phyloP scores from a whole-genome alignment of 2,329 filamentous ascomycete species.

The Mycosphaerella sp. region DNA sequence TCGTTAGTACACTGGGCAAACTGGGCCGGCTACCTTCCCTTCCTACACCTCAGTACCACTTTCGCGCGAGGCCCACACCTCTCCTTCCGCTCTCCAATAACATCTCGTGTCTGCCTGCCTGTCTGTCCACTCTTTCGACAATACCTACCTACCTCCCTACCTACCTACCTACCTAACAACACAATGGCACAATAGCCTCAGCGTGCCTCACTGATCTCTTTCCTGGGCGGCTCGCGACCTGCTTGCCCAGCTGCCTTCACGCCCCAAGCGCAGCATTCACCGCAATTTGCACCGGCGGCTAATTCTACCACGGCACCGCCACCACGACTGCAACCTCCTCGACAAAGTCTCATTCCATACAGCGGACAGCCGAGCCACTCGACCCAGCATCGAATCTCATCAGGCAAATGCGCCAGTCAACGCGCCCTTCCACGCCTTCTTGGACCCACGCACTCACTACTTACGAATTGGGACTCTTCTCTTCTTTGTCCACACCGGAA shows the following conservation, averaged over 20 bases:
- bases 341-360: background rate
- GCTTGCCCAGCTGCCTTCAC: too few relatives aligned
- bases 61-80: constrained; percentile 2
- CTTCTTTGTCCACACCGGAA: background rate
- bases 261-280: constrained; percentile 3
- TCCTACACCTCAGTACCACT: background rate
- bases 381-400: constrained; percentile 1
- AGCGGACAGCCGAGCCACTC: background rate
- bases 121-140: background rate
- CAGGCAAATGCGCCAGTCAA: constrained; percentile 3
- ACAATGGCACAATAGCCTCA: constrained; percentile 5
- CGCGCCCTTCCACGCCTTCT: background rate
- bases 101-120: background rate
- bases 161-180: too few relatives aligned
- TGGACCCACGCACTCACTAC: background rate
- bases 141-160: too few relatives aligned
- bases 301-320: too few relatives aligned
- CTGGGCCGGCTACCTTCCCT: too few relatives aligned
- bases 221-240: background rate
- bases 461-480: background rate
- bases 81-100: constrained; percentile 5
- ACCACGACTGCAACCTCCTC: background rate
- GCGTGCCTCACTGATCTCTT: background rate
- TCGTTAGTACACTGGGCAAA: too few relatives aligned
- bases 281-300: background rate